Percentiles rank a stretch among this genome's conserved stretches.
These are phyloP conservation scores for Candida orba DNA, from an alignment of 805 yeast genomes.

Conservation along the genomic window DNA sequence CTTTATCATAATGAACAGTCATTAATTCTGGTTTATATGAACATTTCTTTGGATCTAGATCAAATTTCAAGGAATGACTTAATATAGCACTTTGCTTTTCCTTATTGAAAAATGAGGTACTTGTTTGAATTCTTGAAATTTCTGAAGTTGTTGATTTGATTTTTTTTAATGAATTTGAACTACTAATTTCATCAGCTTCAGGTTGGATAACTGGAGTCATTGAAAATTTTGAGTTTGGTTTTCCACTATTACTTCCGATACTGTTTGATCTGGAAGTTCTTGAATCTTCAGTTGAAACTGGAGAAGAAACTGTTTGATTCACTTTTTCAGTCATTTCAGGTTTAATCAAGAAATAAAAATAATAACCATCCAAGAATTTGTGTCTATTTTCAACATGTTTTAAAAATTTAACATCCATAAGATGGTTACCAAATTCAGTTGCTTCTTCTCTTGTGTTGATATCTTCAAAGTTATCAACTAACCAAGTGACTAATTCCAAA, in stretches of 20 bases:
- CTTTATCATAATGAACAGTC: conserved; percentile 82
- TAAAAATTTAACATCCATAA: conserved; percentile 68
- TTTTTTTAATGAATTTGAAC: conserved; percentile 9
- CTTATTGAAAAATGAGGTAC: background rate
- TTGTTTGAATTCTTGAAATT: conserved; percentile 5
- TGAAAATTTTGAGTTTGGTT: conserved; percentile 9
- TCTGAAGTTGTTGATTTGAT: conserved; percentile 5
- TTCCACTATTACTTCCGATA: conserved; percentile 8
- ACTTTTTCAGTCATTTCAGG: conserved; percentile 1
- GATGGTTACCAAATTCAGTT: conserved; percentile 62
- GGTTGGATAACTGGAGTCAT: conserved; percentile 15
- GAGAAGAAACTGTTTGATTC: background rate
- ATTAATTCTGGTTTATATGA: conserved; percentile 75
- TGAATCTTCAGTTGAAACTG: background rate
- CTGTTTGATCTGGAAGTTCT: conserved; percentile 9
- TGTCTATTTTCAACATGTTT: conserved; percentile 81
- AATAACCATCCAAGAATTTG: conserved; percentile 86
- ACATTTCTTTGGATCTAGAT: conserved; percentile 65
- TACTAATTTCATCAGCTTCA: conserved; percentile 4
- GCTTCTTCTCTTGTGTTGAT: conserved; percentile 82
- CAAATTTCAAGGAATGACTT: conserved; percentile 58
- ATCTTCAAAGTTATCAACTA: conserved; percentile 70
- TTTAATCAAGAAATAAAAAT: conserved; percentile 61
- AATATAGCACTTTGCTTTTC: conserved; percentile 39
- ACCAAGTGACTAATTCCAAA: conserved; percentile 79